A percentile compares a stretch with the other conserved stretches of the same genome.
These are phyloP conservation scores for Lyophyllum shimeji DNA, from an alignment of 768 basidiomycete species.

Conservation along the genomic window DNA sequence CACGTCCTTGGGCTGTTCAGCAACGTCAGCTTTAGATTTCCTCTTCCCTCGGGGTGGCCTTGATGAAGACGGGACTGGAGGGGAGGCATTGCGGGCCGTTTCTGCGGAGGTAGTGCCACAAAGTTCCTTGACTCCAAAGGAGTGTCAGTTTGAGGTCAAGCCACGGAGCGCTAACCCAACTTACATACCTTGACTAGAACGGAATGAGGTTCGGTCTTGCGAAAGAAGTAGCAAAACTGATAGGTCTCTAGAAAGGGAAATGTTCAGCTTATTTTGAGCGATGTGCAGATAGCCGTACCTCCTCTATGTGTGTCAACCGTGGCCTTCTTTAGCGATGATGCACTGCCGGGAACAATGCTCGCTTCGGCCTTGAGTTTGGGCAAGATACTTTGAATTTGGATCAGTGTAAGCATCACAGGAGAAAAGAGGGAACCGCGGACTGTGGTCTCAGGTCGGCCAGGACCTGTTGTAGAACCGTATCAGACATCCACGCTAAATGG, in stretches of 20 bases:
- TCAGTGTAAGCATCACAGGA: not conserved
- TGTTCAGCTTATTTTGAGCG: slow-evolving; percentile 1
- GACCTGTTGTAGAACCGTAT: slow-evolving; percentile 74
- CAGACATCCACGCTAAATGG: slow-evolving; percentile 91
- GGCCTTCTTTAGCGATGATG: slow-evolving; percentile 55
- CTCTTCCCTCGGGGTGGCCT: slow-evolving; percentile 21
- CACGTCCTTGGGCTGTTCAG: slow-evolving; percentile 4
- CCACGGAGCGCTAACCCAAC: not conserved
- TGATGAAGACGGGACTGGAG: slow-evolving; percentile 18
- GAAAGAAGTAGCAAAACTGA: slow-evolving; percentile 89
- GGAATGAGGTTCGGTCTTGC: slow-evolving; percentile 79
- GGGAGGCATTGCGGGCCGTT: slow-evolving; percentile 20
- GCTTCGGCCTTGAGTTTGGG: slow-evolving; percentile 66
- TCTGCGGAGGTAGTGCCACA: slow-evolving; percentile 28
- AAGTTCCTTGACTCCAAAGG: slow-evolving; percentile 38
- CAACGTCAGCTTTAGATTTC: slow-evolving; percentile 13
- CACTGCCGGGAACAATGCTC: slow-evolving; percentile 36
- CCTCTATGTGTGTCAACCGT: slow-evolving; percentile 84
- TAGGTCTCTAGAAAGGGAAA: slow-evolving; percentile 61
- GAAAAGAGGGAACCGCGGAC: slow-evolving; percentile 30
- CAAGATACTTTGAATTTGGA: slow-evolving; percentile 48
- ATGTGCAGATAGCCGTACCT: slow-evolving; percentile 46
- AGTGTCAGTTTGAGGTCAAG: not conserved
- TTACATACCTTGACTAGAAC: slow-evolving; percentile 74
- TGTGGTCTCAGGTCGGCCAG: slow-evolving; percentile 75